Evolutionary conservation across 805 yeast species (phyloP), one percentile per base, ranked within the genome.

Genomic region (Yarrowia sp.): DNA sequence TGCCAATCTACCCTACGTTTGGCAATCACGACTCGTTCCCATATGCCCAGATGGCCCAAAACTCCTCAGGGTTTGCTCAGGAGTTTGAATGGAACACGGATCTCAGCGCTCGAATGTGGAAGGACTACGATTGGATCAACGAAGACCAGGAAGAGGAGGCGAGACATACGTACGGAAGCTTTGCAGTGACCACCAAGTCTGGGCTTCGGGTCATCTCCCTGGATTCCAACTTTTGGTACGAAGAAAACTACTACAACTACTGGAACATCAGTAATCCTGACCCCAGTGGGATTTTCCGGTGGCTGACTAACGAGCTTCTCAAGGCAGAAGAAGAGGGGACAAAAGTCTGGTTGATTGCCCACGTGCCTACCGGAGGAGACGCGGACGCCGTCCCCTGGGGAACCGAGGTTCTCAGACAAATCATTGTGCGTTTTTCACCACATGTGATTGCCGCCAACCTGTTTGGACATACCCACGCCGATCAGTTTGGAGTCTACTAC

Each of bases 1-100:
- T 85, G 38, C 88, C 91, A 8, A 83, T 88, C 5, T 87, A 79
- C 73, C 82, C 91, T 9, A 85, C 85, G 20, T 77, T 88, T 72
- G 92, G 92, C 38, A 87, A 87, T 74, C 91, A 89, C 76, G 92
- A 88, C 73, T 84, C 87, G 36, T 88, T 83, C 79, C 92, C 93
- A 17, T 86, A 87, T 72, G 89, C 88, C 42, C 91, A 88, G 74
- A 75, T 87, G 69, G 89, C 91, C 2, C 89, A 87, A 66, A 73
- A 78, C 39, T 73, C 75, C 42, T 81, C 83, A 19, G 84, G 84
- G 9, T 83, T 78, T 66, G 73, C 76, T 1, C 76, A 78, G 65
- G 71, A 79, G 72, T 81, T 81, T 68, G 74, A 77, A 14, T 83
- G 83, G 81, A 84, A 84, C 70, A 75, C 79, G 2, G 84, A 83